phyloP scores from a whole-genome alignment of 1,284 basidiomycete genomes.

The Dichomitus squalens region DNA sequence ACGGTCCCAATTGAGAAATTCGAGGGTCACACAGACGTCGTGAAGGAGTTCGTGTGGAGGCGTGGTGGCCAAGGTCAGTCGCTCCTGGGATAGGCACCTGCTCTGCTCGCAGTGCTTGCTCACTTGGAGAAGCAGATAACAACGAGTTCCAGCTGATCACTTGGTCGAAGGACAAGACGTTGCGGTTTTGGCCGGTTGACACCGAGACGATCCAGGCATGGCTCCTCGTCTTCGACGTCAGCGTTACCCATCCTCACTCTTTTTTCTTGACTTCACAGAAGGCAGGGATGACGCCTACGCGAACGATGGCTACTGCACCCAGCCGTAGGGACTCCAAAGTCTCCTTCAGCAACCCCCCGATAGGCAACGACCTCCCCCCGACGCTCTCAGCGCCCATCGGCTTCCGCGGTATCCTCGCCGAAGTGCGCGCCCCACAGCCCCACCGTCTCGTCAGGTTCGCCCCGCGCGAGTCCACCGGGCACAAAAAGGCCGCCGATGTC shows the following conservation, averaged over 20 bases:
- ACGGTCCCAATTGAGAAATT: conserved; percentile 73
- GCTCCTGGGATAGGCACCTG: too few species aligned
- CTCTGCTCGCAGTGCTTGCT: neutral
- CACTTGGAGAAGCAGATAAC: conserved; percentile 43
- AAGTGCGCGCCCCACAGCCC: conserved; percentile 60
- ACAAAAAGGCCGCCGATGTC: conserved; percentile 7
- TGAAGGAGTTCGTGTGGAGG: conserved; percentile 99
- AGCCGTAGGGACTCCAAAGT: conserved; percentile 26
- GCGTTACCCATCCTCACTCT: neutral
- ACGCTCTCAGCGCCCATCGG: conserved; percentile 70
- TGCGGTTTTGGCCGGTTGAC: conserved; percentile 91
- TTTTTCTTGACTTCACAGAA: conserved; percentile 26
- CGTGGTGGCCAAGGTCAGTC: conserved; percentile 57
- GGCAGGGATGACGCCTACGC: conserved; percentile 26
- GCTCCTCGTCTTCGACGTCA: neutral
- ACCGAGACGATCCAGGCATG: conserved; percentile 67
- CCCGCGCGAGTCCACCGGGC: conserved; percentile 12
- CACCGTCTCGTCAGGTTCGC: conserved; percentile 26
- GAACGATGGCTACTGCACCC: conserved; percentile 7
- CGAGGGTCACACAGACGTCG: conserved; percentile 90
- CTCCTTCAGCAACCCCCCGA: conserved; percentile 36
- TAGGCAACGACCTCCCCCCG: conserved; percentile 32
- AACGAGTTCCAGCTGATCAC: conserved; percentile 92
- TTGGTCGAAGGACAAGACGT: conserved; percentile 94
- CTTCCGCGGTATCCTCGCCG: conserved; percentile 64